Base-by-base conservation (phyloP, 129 eudicot species). In the Ambrosia trifida region DNA sequence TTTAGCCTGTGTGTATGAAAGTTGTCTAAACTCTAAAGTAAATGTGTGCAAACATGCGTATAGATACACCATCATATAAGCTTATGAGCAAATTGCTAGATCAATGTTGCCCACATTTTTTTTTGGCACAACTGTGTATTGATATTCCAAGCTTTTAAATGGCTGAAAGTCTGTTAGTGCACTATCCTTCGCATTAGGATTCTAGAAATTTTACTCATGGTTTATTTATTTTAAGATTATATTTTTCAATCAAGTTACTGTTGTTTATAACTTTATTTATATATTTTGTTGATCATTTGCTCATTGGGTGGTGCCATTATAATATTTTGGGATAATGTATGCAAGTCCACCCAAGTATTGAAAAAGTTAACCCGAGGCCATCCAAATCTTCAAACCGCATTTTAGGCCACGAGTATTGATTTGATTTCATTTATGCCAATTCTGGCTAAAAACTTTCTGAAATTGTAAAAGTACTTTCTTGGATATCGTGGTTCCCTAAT, bases 1-100 rank as follows among this genome's bases (percentile, higher is more conserved):
- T 41, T 59, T 59, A 13, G 41, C 18, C 11, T 59, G 65, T 59
- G 40, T 59, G 63, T 3, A 31, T 59, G 65, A 59, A 59, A 59
- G 40, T 2, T 59, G 43, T 24, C 28, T 24, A 24, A 24, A 24
- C 28, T 31, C 18, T 30, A 59, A 30, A 11, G 1, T 30, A 59
- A 59, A 59, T 14, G 1, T 59, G 19, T 59, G 19, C 65, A 59
- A 56, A 31, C 19, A 59, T 59, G 38, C 64, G 30, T 57, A 57
- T 31, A 60, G 43, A 31, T 32, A 24, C 28, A 46, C 45, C 36
- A 56, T 56, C 35, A 56, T 20, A 24, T 64, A 64, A 40, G 69
- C 18, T 20, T 44, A 45, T 45, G 57, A 44, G 57, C 40, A 45
- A 62, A 20, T 44, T 45, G 57, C 13, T 36, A 30, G 71, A 66